Base-by-base conservation (phyloP, 1,139 yeast genomes). In the Yamadazyma sp. region DNA sequence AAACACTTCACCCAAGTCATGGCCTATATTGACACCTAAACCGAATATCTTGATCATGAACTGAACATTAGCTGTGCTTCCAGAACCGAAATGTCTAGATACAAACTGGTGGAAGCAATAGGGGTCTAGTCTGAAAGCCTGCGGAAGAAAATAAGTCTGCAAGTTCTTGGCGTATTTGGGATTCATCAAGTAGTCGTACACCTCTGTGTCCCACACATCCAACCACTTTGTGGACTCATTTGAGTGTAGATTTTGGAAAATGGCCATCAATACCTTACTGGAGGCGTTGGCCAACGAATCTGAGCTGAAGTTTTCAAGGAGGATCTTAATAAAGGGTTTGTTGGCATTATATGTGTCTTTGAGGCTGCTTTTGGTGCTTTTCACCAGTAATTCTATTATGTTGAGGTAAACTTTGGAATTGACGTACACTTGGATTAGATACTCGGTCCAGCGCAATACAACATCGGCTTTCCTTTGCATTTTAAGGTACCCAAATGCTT, bases 221-320 rank as follows among this genome's bases (percentile, higher is more conserved):
- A 75, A 55, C 91, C 92, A 85, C 8, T 8, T 2, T 5, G 12
- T 9, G 6, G 17, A 56, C 49, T 6, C 61, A 57, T 5, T 3
- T 5, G 4, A 5, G 24, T 52, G 47, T 2, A 50, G 18, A 5
- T 66, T 66, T 22, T 64, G 57, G 39, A 68, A 65, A 2, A 85
- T 49, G 0, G 79, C 58, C 12, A 69, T 67, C 1, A 87, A 50
- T 12, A 86, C 73, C 54, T 82, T 85, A 20, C 87, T 83, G 12
- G 83, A 74, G 1, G 84, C 75, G 47, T 81, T 84, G 0, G 94
- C 84, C 39, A 87, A 57, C 0, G 87, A 75, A 48, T 77, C 80
- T 1, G 32, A 28, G 6, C n/a, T n/a, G 24, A 47, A 47, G 26
- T 47, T 46, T 7, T 35, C 36, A 20, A 41, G 42, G 6, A 49